phyloP scores from a whole-genome alignment of 1,139 yeast genomes.

The Pichia sp. region DNA sequence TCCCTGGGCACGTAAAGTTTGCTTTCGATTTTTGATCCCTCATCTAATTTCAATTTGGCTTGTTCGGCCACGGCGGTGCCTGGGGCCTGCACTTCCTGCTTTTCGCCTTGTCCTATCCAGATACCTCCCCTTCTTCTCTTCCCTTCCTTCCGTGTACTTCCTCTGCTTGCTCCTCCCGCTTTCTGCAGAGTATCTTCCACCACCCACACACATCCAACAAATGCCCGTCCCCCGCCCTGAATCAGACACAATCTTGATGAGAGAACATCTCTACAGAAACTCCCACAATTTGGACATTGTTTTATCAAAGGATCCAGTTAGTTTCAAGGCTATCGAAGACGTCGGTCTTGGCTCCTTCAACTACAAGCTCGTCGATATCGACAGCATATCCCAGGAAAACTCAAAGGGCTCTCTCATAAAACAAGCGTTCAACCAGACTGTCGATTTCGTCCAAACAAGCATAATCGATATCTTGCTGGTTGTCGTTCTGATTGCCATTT shows the following conservation, averaged over 20 bases:
- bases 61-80: too few species aligned
- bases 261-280: conserved; percentile 31
- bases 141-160: neutral
- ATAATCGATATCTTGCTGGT: neutral
- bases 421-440: neutral
- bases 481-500: neutral
- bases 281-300: conserved; percentile 23
- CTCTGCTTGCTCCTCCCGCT: neutral
- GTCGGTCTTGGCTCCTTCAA: conserved; percentile 29
- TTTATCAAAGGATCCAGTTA: conserved; percentile 25
- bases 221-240: conserved; percentile 31
- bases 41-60: too few species aligned
- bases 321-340: conserved; percentile 27
- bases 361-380: conserved; percentile 22
- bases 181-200: neutral
- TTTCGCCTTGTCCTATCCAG: too few species aligned
- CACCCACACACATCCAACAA: neutral
- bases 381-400: neutral
- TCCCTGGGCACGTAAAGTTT: too few species aligned
- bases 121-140: neutral
- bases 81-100: too few species aligned
- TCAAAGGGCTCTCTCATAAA: neutral
- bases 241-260: conserved; percentile 28
- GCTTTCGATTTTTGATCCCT: too few species aligned
- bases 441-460: neutral